Percentiles rank a stretch among this genome's conserved stretches.
Conservation (phyloP, 1,284 basidiomycete species). For the Pterula multifida region DNA sequence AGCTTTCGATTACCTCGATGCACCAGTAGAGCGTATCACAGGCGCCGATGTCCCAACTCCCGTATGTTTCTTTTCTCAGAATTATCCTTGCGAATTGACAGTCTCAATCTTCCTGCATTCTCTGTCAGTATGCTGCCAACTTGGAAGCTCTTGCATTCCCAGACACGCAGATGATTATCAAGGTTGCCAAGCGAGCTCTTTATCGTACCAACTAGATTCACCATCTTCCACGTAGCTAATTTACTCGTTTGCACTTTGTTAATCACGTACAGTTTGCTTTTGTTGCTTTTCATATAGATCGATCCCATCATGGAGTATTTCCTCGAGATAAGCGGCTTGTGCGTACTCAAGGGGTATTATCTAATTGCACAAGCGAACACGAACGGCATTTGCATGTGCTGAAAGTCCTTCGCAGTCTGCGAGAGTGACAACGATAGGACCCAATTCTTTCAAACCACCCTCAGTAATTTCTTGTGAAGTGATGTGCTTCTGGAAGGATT, state of each 20-base stretch:
- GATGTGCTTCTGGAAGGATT: slow-evolving; percentile 98
- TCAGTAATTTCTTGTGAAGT: slow-evolving; percentile 88
- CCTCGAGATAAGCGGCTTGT: too few species aligned
- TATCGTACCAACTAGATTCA: slow-evolving; percentile 68
- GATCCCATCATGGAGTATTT: too few species aligned
- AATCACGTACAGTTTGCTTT: neutral
- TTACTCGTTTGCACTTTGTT: neutral
- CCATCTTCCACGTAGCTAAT: slow-evolving; percentile 11
- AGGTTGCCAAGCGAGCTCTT: slow-evolving; percentile 86
- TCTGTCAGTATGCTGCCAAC: slow-evolving; percentile 70
- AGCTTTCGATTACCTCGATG: slow-evolving; percentile 95
- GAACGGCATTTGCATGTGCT: slow-evolving; percentile 86
- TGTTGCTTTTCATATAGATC: neutral
- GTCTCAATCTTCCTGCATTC: slow-evolving; percentile 7
- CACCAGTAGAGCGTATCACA: slow-evolving; percentile 94
- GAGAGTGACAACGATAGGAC: slow-evolving; percentile 82
- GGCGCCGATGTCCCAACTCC: slow-evolving; percentile 96
- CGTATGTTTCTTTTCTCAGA: slow-evolving; percentile 36
- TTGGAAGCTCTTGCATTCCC: slow-evolving; percentile 90
- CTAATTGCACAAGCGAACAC: slow-evolving; percentile 40
- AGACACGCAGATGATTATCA: slow-evolving; percentile 75
- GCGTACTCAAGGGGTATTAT: too few species aligned
- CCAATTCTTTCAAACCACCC: slow-evolving; percentile 69
- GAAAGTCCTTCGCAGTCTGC: slow-evolving; percentile 93
- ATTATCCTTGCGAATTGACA: slow-evolving; percentile 4